These are phyloP conservation scores for Orbilia quercus DNA, from an alignment of 2,329 filamentous ascomycete species.

Conservation along the genomic window DNA sequence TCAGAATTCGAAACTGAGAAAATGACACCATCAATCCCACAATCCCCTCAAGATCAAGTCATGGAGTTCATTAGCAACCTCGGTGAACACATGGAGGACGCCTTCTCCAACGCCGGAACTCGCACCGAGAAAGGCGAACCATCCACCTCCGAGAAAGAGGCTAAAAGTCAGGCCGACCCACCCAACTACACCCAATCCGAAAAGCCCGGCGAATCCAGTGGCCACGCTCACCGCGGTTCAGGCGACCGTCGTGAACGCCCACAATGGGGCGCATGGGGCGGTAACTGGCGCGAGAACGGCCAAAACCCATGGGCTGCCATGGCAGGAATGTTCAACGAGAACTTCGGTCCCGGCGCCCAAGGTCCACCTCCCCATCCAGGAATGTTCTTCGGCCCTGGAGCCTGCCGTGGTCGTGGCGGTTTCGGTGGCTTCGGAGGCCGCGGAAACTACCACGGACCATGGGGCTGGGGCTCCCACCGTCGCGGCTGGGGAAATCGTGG, in stretches of 20 bases:
- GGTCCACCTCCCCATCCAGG: conserved; percentile 22
- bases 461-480: conserved; percentile 43
- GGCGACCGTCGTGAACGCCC: conserved; percentile 28
- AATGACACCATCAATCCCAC: conserved; percentile 51
- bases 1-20: conserved; percentile 43
- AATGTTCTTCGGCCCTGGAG: conserved; percentile 41
- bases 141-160: conserved; percentile 22
- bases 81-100: conserved; percentile 56
- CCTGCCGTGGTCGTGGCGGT: conserved; percentile 36
- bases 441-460: conserved; percentile 50
- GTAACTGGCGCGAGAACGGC: conserved; percentile 48
- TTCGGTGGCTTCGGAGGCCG: conserved; percentile 41
- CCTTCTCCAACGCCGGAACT: conserved; percentile 36
- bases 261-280: conserved; percentile 38
- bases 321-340: conserved; percentile 31
- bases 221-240: conserved; percentile 28
- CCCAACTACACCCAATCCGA: conserved; percentile 46
- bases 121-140: conserved; percentile 45
- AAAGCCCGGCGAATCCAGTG: conserved; percentile 48
- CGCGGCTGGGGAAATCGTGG: conserved; percentile 43
- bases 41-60: conserved; percentile 54
- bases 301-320: conserved; percentile 50
- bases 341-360: conserved; percentile 7
- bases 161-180: conserved; percentile 29
- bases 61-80: conserved; percentile 56